phyloP scores from a whole-genome alignment of 306 rosid genomes.

The Datisca glomerata region DNA sequence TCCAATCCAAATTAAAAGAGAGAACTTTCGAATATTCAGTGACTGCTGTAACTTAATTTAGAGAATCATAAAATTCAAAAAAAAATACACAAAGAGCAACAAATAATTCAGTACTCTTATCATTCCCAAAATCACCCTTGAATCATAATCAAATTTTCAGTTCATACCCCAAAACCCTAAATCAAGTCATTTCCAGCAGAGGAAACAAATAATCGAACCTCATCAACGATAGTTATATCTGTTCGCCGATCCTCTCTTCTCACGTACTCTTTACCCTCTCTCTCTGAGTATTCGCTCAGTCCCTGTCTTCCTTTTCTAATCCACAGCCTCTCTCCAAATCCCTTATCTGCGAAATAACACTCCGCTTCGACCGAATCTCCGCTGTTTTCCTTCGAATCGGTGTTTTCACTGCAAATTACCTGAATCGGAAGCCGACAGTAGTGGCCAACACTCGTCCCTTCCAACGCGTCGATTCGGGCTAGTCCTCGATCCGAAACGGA shows the following conservation, averaged over 20 bases:
- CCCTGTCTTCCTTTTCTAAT: conserved; percentile 26
- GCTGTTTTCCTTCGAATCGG: not conserved
- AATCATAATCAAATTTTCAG: too few relatives aligned
- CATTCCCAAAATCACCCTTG: too few relatives aligned
- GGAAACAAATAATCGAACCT: not conserved
- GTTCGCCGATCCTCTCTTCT: conserved; percentile 19
- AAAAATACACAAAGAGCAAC: too few relatives aligned
- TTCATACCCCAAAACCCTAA: too few relatives aligned
- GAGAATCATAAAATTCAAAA: too few relatives aligned
- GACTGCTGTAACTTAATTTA: too few relatives aligned
- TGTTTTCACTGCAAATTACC: not conserved
- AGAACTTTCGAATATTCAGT: too few relatives aligned
- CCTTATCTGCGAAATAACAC: conserved; percentile 48
- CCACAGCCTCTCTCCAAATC: conserved; percentile 47
- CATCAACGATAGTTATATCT: not conserved
- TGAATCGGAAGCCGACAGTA: conserved; percentile 45
- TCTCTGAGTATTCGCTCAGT: conserved; percentile 21
- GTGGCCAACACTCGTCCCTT: conserved; percentile 27
- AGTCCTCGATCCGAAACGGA: conserved; percentile 33
- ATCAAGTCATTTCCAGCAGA: not conserved
- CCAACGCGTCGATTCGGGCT: conserved; percentile 36
- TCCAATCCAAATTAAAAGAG: too few relatives aligned
- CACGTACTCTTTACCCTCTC: conserved; percentile 23
- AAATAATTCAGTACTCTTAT: too few relatives aligned
- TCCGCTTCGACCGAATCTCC: conserved; percentile 25